phyloP scores from a whole-genome alignment of 805 yeast genomes.

The Schwanniomyces occidentalis region DNA sequence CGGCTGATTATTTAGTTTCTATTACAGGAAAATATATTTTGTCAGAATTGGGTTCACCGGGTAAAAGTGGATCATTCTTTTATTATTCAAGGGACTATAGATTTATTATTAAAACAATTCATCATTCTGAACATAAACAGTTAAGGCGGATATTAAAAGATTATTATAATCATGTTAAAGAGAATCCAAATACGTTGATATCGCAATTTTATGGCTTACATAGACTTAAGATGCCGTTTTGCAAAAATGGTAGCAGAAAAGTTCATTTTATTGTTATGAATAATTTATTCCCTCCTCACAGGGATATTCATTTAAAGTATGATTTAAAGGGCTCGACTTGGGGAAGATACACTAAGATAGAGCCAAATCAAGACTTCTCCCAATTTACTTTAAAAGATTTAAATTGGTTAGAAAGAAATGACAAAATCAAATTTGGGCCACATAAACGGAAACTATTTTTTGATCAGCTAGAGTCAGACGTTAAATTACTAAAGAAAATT shows the following conservation, averaged over 20 bases:
- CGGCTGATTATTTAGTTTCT: conserved; percentile 92
- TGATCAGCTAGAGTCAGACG: conserved; percentile 75
- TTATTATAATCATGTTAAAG: conserved; percentile 77
- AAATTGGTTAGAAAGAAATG: conserved; percentile 76
- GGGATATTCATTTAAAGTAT: conserved; percentile 79
- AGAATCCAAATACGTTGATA: conserved; percentile 82
- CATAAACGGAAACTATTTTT: conserved; percentile 58
- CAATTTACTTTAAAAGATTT: conserved; percentile 74
- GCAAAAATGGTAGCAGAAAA: conserved; percentile 56
- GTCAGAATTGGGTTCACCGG: conserved; percentile 92
- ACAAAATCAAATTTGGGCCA: conserved; percentile 75
- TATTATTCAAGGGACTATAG: conserved; percentile 92
- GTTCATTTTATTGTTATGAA: conserved; percentile 96
- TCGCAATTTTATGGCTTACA: conserved; percentile 98
- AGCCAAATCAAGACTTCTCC: conserved; percentile 26
- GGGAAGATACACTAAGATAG: conserved; percentile 63
- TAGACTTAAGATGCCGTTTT: conserved; percentile 84
- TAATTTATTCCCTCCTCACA: conserved; percentile 91
- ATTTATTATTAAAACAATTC: conserved; percentile 94
- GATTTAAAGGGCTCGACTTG: conserved; percentile 93
- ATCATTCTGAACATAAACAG: conserved; percentile 87
- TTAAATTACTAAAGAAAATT: conserved; percentile 63
- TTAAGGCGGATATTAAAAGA: conserved; percentile 69
- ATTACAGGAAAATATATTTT: conserved; percentile 90
- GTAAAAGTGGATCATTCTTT: conserved; percentile 94